Evolutionary conservation across 2,329 filamentous ascomycete species (phyloP), one percentile per base, ranked within the genome.

Genomic region (Neonectria ditissima): DNA sequence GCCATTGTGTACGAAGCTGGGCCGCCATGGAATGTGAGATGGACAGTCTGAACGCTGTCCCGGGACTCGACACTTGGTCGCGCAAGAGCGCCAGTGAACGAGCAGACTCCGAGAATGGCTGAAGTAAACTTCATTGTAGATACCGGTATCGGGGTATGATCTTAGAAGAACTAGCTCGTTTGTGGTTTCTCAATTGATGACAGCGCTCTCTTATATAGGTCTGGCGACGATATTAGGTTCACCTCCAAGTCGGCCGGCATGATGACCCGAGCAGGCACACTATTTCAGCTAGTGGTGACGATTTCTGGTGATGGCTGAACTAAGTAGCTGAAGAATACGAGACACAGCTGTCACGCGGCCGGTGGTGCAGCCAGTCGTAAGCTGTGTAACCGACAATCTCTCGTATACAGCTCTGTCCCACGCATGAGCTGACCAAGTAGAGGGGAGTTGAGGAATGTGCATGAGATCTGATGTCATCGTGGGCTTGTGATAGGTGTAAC

Each of bases 1-100:
- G 67, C 61, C 56, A 86, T 69, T 1, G 76, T 65, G 69, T 84
- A 85, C 3, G 75, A 74, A 16, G 76, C 77, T 8, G 81, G 77
- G 3, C 77, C 80, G 37, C 77, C 80, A 66, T 81, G 77, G 69
- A 86, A 83, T 20, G 71, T 81, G 52, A 86, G 75, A 62, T 82
- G 76, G 5, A 80, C 79, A 6, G 77, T 78, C 45, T 80, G 78
- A 16, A 74, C 65, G 41, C 68, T 70, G 37, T 77, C 73, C 4
- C 62, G 37, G 24, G 50, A n/a, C n/a, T 30, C 24, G 16, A 48
- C 11, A 73, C 60, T 39, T 53, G 30, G 66, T 30, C 34, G 18
- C n/a, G 63, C 50, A 5, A 61, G 18, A 32, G 62, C 59, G 16
- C 50, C 16, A 14, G 58, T 14, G 14, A 61, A 34, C 5, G 72